These are phyloP conservation scores for Colletotrichum viniferum DNA, from an alignment of 2,329 filamentous ascomycete genomes.

Conservation along the genomic window DNA sequence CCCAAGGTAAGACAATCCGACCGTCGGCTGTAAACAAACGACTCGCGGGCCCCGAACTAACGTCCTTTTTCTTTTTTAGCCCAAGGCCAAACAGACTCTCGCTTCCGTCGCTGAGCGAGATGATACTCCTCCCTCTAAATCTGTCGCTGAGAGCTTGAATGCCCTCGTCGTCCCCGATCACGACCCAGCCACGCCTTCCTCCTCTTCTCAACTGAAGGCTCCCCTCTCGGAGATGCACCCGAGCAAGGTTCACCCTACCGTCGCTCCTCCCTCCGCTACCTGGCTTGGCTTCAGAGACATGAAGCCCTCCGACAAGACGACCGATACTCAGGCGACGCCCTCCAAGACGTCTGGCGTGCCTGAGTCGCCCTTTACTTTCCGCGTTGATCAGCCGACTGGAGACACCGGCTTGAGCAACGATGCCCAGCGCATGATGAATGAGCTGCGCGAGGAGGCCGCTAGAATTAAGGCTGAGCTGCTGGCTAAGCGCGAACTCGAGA, in stretches of 20 bases:
- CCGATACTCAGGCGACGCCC: conserved; percentile 62
- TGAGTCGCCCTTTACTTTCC: conserved; percentile 70
- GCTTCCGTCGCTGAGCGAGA: conserved; percentile 49
- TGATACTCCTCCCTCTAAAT: conserved; percentile 36
- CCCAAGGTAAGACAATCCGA: conserved; percentile 37
- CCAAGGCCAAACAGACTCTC: conserved; percentile 35
- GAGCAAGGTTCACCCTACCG: conserved; percentile 78
- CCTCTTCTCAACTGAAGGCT: conserved; percentile 70
- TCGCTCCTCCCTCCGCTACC: conserved; percentile 78
- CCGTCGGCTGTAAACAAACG: conserved; percentile 11
- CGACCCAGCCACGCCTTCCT: conserved; percentile 61
- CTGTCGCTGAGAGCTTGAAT: conserved; percentile 31
- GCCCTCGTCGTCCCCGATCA: conserved; percentile 35
- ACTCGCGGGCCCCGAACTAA: conserved; percentile 6
- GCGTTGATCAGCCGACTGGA: conserved; percentile 53
- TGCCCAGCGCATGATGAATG: conserved; percentile 65
- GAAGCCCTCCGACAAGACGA: conserved; percentile 54
- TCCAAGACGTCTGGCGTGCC: conserved; percentile 59
- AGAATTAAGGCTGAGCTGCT: conserved; percentile 28
- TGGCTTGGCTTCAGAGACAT: conserved; percentile 84
- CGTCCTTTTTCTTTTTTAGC: conserved; percentile 24
- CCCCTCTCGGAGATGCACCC: conserved; percentile 89
- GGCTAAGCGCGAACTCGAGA: conserved; percentile 61
- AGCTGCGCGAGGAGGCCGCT: conserved; percentile 60
- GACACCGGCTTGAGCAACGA: conserved; percentile 65